These are phyloP conservation scores for Alnus glutinosa DNA, from an alignment of 306 rosid species.

Conservation along the genomic window DNA sequence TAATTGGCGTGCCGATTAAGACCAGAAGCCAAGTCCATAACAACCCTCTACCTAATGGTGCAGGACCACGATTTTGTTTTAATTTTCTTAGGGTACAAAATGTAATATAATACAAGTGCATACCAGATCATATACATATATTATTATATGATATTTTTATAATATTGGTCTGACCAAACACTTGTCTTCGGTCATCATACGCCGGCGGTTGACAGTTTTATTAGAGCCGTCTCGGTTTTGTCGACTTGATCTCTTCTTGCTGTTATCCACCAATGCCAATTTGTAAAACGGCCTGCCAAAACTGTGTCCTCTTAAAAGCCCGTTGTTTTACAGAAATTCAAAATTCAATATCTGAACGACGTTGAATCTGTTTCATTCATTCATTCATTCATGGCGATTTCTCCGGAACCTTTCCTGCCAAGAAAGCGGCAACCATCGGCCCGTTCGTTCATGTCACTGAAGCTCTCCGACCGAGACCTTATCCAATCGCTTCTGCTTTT, in stretches of 20 bases:
- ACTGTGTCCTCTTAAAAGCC: no score
- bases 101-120: constrained; percentile 22
- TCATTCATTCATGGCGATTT: constrained; percentile 49
- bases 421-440: constrained; percentile 66
- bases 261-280: no score
- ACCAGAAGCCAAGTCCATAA: constrained; percentile 44
- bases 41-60: constrained; percentile 33
- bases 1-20: constrained; percentile 30
- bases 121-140: constrained; percentile 34
- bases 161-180: neutral
- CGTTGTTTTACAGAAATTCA: no score
- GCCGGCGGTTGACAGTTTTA: constrained; percentile 29
- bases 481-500: constrained; percentile 55
- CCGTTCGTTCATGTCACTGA: constrained; percentile 56
- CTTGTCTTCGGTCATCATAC: neutral
- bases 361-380: neutral
- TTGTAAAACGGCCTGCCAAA: constrained; percentile 22
- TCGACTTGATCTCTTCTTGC: constrained; percentile 25
- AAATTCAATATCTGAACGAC: neutral
- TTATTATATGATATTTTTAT: neutral
- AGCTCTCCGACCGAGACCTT: constrained; percentile 37
- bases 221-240: constrained; percentile 6
- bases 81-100: neutral
- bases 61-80: neutral
- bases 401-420: constrained; percentile 49